Conservation (phyloP, 2,329 filamentous ascomycete genomes). For the Aspergillus fumigatiaffinis region DNA sequence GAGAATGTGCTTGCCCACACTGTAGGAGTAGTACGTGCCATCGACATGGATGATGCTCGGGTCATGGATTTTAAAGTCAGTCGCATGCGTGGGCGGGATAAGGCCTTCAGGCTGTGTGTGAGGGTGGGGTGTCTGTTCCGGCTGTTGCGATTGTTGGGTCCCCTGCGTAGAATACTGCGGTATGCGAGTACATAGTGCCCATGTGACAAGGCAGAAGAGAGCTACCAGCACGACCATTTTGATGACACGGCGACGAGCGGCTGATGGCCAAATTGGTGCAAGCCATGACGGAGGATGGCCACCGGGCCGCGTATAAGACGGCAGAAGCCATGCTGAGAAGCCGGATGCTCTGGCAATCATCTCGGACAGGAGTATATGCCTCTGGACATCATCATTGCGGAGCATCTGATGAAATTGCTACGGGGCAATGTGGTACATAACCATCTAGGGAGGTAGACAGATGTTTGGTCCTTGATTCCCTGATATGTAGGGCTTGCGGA, state of each 20-base stretch:
- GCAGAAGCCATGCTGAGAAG: not conserved
- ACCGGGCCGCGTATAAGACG: not conserved
- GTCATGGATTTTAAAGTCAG: conserved; percentile 28
- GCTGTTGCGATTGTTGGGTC: not conserved
- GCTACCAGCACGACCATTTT: not conserved
- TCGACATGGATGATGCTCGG: conserved; percentile 28
- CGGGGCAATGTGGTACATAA: not conserved
- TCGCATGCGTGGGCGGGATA: conserved; percentile 5
- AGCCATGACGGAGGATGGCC: not conserved
- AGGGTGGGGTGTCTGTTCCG: not conserved
- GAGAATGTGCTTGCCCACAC: conserved; percentile 29
- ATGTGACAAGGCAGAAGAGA: not conserved
- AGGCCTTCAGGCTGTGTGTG: not conserved
- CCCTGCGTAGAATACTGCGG: not conserved
- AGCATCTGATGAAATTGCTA: not conserved
- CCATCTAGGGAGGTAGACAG: not conserved
- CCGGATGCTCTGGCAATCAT: not conserved
- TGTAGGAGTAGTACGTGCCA: conserved; percentile 29
- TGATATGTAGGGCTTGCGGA: not conserved
- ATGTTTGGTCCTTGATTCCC: not conserved
- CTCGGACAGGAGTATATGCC: not conserved
- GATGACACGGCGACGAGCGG: not conserved
- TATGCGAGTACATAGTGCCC: not conserved
- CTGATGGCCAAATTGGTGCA: not conserved
- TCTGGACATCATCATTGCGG: not conserved